A percentile compares a stretch with the other conserved stretches of the same genome.
Conservation (phyloP, 208 protist species). For the Acanthamoeba comandoni region DNA sequence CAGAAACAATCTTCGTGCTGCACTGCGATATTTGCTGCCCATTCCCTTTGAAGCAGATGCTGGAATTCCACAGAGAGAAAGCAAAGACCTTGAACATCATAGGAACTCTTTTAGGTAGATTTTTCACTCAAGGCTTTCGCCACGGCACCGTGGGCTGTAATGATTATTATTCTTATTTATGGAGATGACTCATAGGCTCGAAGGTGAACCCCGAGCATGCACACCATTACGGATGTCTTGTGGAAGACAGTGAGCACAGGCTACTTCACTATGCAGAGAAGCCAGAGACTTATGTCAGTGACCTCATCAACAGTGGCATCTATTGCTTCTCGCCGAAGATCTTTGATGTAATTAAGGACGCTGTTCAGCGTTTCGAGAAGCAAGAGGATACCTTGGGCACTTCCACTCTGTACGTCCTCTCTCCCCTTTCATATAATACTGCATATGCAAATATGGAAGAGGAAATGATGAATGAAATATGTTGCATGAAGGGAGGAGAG, state of each 20-base stretch:
- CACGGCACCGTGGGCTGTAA: no score
- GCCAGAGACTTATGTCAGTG: slow-evolving; percentile 81
- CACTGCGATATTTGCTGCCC: slow-evolving; percentile 84
- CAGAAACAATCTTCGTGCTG: slow-evolving; percentile 81
- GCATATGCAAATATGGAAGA: no score
- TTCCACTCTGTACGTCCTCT: background rate
- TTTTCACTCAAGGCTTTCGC: no score
- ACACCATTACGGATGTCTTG: slow-evolving; percentile 81
- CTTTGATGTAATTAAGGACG: slow-evolving; percentile 70
- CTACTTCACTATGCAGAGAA: slow-evolving; percentile 79
- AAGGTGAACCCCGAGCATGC: slow-evolving; percentile 75
- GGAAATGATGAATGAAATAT: no score
- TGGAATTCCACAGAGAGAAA: slow-evolving; percentile 78
- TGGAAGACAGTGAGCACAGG: slow-evolving; percentile 75
- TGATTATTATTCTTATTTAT: no score
- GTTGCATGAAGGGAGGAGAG: no score
- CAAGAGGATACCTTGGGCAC: slow-evolving; percentile 32
- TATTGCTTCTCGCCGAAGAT: slow-evolving; percentile 79
- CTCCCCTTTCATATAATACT: no score
- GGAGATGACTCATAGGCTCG: background rate
- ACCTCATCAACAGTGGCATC: slow-evolving; percentile 84
- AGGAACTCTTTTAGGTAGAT: slow-evolving; percentile 77
- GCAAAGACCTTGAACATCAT: background rate
- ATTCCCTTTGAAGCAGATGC: slow-evolving; percentile 81
- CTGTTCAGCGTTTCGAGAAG: slow-evolving; percentile 35